Base-by-base conservation (phyloP, 176 grass and related monocot species). In the Carex parvula region DNA sequence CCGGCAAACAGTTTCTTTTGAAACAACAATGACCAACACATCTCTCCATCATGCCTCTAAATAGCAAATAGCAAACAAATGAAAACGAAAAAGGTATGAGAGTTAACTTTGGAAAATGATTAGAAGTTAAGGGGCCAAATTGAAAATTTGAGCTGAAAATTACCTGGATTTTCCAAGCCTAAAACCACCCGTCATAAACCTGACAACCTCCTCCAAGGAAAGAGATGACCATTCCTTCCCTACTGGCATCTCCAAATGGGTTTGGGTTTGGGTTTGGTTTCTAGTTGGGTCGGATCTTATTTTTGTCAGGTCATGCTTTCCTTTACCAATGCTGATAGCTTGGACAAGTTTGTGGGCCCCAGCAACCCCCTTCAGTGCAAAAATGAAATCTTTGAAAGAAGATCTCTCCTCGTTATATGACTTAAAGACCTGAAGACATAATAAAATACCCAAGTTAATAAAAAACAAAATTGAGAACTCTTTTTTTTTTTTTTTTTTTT, bases 171-270 rank as follows among this genome's bases (percentile, higher is more conserved):
- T 98, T 84, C 96, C 94, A 71, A 98, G 66, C 86, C 96, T 95
- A 79, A 95, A 95, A 90, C 91, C 92, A 65, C 92, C 93, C 54
- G 92, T 98, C 84, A 98, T 80, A 93, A 95, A 95, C 65, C 94
- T 91, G 58, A 98, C 84, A 54, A 98, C 90, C 44, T 93, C 91
- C 83, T 81, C 91, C 87, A 89, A 88, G 53, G 89, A 86, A 75
- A 98, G 92, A 13, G 77, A 91, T 21, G 92, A 91, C 76, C 96
- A 98, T 80, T 93, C 92, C 87, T 98, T 98, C 44, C 96, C 96
- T 78, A 92, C 79, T 46, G 92, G 96, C 63, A 98, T 93, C 75
- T 93, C 96, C 52, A 87, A 66, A 5, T 88, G 91, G 39, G 50
- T 56, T 6, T 81, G 83, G n/a, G n/a, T n/a, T n/a, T n/a, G n/a